A percentile compares a stretch with the other conserved stretches of the same genome.
Evolutionary conservation across 2,329 filamentous ascomycete species (phyloP).

Genomic region (Hypoxylon sp.): DNA sequence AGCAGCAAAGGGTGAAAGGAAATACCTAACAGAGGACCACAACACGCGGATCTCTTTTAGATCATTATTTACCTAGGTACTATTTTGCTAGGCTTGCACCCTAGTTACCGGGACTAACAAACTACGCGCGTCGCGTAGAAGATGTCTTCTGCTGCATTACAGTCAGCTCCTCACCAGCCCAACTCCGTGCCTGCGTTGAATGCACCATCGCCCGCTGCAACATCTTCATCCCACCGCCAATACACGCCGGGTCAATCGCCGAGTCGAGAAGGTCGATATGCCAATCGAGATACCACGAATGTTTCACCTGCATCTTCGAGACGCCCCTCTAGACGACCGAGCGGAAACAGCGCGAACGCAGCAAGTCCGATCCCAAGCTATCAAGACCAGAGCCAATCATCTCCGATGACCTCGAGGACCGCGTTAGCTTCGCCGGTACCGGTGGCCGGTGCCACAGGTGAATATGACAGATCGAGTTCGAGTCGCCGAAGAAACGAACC

Average conservation of each 20-base stretch:
- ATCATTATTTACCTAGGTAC: too few species aligned
- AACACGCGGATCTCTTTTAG: too few species aligned
- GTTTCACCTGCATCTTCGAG: constrained; percentile 61
- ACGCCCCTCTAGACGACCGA: constrained; percentile 63
- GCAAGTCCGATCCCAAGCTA: constrained; percentile 41
- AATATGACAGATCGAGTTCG: constrained; percentile 55
- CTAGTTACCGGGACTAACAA: constrained; percentile 2
- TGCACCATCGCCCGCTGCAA: constrained; percentile 56
- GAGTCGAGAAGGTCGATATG: constrained; percentile 66
- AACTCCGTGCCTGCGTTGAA: constrained; percentile 55
- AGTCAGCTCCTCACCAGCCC: constrained; percentile 65
- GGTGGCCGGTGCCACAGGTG: constrained; percentile 51
- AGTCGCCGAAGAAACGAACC: constrained; percentile 69
- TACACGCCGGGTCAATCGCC: constrained; percentile 63
- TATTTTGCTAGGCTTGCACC: constrained; percentile 9
- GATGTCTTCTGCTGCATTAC: constrained; percentile 72
- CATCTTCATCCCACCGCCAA: constrained; percentile 59
- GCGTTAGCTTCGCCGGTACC: constrained; percentile 54
- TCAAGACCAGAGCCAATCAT: constrained; percentile 46
- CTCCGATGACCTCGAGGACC: constrained; percentile 59
- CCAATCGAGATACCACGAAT: constrained; percentile 55
- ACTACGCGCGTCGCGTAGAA: constrained; percentile 51
- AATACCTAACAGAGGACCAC: too few species aligned
- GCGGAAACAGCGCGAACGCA: constrained; percentile 55
- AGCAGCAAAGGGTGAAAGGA: too few species aligned